These are phyloP conservation scores for Tetrapisispora fleetii DNA, from an alignment of 805 yeast species.

Conservation along the genomic window DNA sequence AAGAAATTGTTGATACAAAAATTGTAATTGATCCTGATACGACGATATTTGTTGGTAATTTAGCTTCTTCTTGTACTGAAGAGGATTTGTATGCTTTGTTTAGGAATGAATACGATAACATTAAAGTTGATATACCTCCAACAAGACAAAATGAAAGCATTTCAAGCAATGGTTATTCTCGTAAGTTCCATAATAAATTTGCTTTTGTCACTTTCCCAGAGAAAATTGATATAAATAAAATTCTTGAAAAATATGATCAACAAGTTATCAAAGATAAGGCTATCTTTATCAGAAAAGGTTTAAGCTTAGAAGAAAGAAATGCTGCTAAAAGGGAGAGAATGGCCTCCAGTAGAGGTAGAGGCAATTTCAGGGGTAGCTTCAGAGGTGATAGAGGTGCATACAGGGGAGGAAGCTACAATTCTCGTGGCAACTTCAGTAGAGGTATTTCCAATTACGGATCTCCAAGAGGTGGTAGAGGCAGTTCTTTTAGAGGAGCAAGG, in stretches of 20 bases:
- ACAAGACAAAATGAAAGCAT: conserved; percentile 14
- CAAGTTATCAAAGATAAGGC: conserved; percentile 25
- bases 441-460: no score
- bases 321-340: conserved; percentile 5
- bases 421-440: neutral
- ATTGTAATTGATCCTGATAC: conserved; percentile 24
- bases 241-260: conserved; percentile 12
- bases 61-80: conserved; percentile 22
- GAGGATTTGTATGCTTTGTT: conserved; percentile 23
- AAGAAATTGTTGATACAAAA: conserved; percentile 1
- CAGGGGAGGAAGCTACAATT: conserved; percentile 4
- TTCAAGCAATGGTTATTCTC: conserved; percentile 4
- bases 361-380: conserved; percentile 11
- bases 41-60: conserved; percentile 27
- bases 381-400: conserved; percentile 4
- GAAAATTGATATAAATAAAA: conserved; percentile 23
- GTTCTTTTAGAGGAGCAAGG: conserved; percentile 4
- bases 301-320: conserved; percentile 11
- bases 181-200: conserved; percentile 21
- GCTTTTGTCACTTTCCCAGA: conserved; percentile 27
- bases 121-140: conserved; percentile 25
- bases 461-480: neutral
- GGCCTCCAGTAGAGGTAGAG: conserved; percentile 7
- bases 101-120: conserved; percentile 19
- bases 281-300: conserved; percentile 26